Base-by-base conservation (phyloP, 805 yeast genomes). In the Ogataea pini region DNA sequence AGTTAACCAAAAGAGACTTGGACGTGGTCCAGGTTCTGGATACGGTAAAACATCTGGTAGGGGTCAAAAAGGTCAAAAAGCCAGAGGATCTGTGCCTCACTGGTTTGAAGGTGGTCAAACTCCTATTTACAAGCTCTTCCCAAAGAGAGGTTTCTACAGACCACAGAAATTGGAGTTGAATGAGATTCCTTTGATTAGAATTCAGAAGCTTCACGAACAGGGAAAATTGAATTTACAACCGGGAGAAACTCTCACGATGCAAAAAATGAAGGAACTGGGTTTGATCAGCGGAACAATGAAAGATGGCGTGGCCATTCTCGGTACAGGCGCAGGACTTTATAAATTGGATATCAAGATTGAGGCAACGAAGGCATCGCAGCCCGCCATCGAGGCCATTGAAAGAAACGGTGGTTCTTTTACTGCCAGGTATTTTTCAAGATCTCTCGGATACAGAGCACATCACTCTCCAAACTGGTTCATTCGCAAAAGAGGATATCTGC, bases 61-160 rank as follows among this genome's bases (percentile, higher is more conserved):
- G 68, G 99, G 99, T 76, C 96, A 89, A 63, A 94, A 94, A 72
- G 99, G 99, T 81, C 98, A 92, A 68, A 92, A 92, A 72, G 97
- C 98, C 9, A 82, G 98, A 71, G 87, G 92, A 32, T 80, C 84
- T 36, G 92, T 92, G 25, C 92, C 90, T 48, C 80, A 86, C 50
- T 89, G 96, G 92, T 89, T 92, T 65, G 99, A 94, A 75, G 99
- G 99, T 81, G 98, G 99, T 66, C 99, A 94, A 67, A 94, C 98
- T 1, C 98, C 97, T 20, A 82, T 85, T 63, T 82, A 82, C 68
- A 79, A 86, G 68, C 72, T 86, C 57, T 83, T 89, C 69, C 96
- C 97, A 57, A 92, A 92, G 65, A 74, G 85, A 51, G 98, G 98
- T 7, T 90, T 90, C 72, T 82, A 79, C 59, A 80, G 89, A 65